These are phyloP conservation scores for Cercospora citrullina DNA, from an alignment of 2,329 filamentous ascomycete genomes.

Conservation along the genomic window DNA sequence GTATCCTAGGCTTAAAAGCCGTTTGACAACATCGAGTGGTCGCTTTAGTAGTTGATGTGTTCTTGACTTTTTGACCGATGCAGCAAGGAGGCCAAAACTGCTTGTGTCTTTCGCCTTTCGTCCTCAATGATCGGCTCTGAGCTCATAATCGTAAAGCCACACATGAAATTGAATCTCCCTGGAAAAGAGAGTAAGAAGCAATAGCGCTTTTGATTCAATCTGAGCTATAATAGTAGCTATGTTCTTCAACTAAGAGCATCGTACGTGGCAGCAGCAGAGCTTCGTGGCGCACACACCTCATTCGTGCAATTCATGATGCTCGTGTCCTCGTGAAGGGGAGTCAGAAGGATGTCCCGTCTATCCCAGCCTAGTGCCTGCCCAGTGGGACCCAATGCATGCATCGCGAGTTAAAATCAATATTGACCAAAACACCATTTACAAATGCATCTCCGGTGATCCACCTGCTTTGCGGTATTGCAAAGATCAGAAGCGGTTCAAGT, in stretches of 20 bases:
- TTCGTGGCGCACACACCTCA: conserved; percentile 3
- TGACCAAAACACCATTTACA: neutral
- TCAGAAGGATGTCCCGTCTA: conserved; percentile 2
- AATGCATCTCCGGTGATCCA: neutral
- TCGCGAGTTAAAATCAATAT: neutral
- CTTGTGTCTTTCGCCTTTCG: too few species aligned
- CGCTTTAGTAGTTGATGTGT: neutral
- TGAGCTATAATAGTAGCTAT: conserved; percentile 1
- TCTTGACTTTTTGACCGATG: neutral
- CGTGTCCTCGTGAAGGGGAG: conserved; percentile 1
- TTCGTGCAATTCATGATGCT: conserved; percentile 4
- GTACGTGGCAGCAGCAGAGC: conserved; percentile 1
- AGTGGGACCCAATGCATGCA: neutral
- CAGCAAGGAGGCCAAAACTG: too few species aligned
- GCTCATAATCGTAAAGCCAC: neutral
- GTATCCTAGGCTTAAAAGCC: neutral
- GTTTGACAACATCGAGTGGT: neutral
- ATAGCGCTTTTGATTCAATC: conserved; percentile 13
- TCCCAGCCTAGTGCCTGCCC: neutral
- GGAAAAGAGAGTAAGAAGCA: neutral
- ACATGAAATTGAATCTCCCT: neutral
- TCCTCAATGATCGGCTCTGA: neutral
- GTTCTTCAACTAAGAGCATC: neutral
- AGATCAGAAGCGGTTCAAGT: conserved; percentile 14
- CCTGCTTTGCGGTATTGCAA: neutral